Percentiles rank a stretch among this genome's conserved stretches.
Conservation (phyloP, 129 eudicot species). For the Helianthus annuus region DNA sequence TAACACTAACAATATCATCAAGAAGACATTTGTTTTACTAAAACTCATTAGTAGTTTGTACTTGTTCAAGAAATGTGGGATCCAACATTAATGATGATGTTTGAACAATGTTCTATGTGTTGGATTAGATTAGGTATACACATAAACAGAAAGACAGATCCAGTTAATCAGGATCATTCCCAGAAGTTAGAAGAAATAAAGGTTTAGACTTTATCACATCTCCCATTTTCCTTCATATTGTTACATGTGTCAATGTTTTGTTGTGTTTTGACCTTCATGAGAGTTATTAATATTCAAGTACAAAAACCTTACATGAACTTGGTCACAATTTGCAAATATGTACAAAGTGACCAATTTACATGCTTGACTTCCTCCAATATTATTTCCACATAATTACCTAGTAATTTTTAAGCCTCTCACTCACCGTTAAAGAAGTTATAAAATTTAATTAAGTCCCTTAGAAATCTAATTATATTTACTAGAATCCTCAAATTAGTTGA, state of each 20-base stretch:
- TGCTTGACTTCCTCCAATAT: background rate
- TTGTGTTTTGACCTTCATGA: constrained; percentile 24
- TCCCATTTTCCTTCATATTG: constrained; percentile 35
- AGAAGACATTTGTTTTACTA: background rate
- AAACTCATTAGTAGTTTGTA: background rate
- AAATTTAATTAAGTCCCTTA: no score
- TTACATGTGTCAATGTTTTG: constrained; percentile 33
- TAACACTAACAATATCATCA: background rate
- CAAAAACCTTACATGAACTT: constrained; percentile 12
- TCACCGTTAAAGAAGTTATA: no score
- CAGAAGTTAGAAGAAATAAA: constrained; percentile 26
- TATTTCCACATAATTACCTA: background rate
- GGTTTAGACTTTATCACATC: constrained; percentile 17
- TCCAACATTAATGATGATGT: constrained; percentile 16
- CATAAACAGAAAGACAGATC: constrained; percentile 25
- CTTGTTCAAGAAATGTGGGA: constrained; percentile 9
- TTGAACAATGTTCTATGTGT: constrained; percentile 24
- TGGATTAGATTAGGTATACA: constrained; percentile 24
- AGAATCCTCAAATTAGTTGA: no score
- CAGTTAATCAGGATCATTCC: constrained; percentile 32
- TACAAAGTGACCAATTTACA: background rate
- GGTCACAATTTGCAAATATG: constrained; percentile 2
- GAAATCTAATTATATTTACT: no score
- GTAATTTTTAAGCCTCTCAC: no score
- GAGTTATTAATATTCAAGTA: constrained; percentile 9